phyloP scores from a whole-genome alignment of 129 eudicot species.

The Centrapalus pauciflorus region DNA sequence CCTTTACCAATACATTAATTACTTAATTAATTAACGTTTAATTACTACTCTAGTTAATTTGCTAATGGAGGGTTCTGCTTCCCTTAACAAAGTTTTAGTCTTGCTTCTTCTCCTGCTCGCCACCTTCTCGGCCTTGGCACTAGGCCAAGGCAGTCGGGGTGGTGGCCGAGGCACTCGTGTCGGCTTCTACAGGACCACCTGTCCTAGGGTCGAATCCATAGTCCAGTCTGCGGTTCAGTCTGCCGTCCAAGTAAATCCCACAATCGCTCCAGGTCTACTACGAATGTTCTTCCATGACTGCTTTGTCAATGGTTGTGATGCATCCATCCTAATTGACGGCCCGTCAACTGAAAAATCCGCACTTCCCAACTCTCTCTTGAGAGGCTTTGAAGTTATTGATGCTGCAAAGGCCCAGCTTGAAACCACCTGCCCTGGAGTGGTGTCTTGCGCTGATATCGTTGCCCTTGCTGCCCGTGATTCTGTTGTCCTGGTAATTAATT shows the following conservation, averaged over 20 bases:
- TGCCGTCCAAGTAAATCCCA: constrained; percentile 32
- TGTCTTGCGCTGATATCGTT: constrained; percentile 81
- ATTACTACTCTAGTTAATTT: no score
- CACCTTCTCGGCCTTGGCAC: not conserved
- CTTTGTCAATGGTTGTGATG: constrained; percentile 72
- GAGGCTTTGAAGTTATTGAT: constrained; percentile 65
- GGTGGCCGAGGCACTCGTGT: constrained; percentile 22
- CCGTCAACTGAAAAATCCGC: constrained; percentile 48
- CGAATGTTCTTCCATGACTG: constrained; percentile 67
- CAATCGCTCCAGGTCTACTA: constrained; percentile 52
- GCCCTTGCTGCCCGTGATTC: constrained; percentile 61
- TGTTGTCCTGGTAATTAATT: constrained; percentile 46
- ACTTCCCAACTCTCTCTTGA: constrained; percentile 31
- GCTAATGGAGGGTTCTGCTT: constrained; percentile 4
- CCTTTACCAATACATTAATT: no score
- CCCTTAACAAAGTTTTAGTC: not conserved
- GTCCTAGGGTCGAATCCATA: constrained; percentile 47
- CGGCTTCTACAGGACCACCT: constrained; percentile 32
- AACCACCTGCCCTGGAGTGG: constrained; percentile 50
- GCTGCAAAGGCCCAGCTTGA: constrained; percentile 56
- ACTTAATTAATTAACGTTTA: no score
- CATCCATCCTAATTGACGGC: constrained; percentile 53
- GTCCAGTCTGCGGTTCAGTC: constrained; percentile 40
- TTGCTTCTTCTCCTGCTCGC: constrained; percentile 17
- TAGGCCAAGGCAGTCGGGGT: constrained; percentile 24